A percentile compares a stretch with the other conserved stretches of the same genome.
phyloP scores from a whole-genome alignment of 2,329 filamentous ascomycete genomes.

The Diaporthe batatas region DNA sequence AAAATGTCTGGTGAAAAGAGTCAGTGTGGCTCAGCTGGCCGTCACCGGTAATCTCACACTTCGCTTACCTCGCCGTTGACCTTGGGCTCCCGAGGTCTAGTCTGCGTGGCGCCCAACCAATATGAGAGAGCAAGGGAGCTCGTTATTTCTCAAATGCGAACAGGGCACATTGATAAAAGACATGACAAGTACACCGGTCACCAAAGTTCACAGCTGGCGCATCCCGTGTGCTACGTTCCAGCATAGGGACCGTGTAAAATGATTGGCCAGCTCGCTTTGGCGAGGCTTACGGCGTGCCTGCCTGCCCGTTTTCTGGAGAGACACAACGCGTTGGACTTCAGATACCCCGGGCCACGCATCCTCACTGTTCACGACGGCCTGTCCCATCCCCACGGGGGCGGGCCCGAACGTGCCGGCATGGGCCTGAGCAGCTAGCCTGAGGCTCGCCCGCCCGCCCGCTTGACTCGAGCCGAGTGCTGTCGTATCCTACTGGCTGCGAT shows the following conservation, averaged over 20 bases:
- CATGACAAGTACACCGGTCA: not conserved
- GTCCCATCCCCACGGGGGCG: not conserved
- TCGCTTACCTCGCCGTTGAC: not conserved
- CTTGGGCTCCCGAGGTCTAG: too few species aligned
- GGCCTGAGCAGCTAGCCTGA: slow-evolving; percentile 5
- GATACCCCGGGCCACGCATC: not conserved
- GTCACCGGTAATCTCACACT: not conserved
- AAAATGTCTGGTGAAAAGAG: not conserved
- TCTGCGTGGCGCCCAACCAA: not conserved
- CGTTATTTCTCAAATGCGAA: too few species aligned
- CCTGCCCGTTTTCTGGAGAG: not conserved
- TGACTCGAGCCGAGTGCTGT: slow-evolving; percentile 8
- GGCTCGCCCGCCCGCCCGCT: slow-evolving; percentile 23
- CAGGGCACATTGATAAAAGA: not conserved
- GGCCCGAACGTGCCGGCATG: not conserved
- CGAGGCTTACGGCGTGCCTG: slow-evolving; percentile 26
- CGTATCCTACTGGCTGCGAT: slow-evolving; percentile 1
- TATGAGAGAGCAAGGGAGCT: not conserved
- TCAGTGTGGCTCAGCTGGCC: not conserved
- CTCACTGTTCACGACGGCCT: not conserved
- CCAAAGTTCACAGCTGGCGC: not conserved
- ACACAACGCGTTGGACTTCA: too few species aligned
- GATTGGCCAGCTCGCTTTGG: slow-evolving; percentile 27
- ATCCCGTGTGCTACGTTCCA: slow-evolving; percentile 8
- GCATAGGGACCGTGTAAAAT: slow-evolving; percentile 15